Percentiles rank a stretch among this genome's conserved stretches.
These are phyloP conservation scores for Chenopodium berlandieri DNA, from an alignment of 148 eudicot species.

Conservation along the genomic window DNA sequence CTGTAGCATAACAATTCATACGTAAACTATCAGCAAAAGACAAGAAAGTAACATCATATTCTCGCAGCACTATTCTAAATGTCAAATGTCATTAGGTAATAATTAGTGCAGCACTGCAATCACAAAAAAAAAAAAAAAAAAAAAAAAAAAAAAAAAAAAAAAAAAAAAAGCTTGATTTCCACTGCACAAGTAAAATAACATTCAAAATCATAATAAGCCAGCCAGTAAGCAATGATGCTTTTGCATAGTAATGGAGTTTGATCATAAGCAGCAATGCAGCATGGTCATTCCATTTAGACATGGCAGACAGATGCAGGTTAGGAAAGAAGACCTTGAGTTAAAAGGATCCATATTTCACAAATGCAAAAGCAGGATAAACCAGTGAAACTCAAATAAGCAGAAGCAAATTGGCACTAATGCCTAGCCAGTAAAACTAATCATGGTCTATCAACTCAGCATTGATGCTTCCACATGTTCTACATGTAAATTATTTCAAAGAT, in stretches of 20 bases:
- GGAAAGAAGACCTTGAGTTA: not conserved
- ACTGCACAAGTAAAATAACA: too few species aligned
- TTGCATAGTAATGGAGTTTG: too few species aligned
- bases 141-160: too few species aligned
- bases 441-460: not conserved
- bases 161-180: not conserved
- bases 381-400: too few species aligned
- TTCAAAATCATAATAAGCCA: too few species aligned
- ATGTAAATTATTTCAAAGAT: not conserved
- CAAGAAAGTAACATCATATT: not conserved
- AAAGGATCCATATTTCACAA: not conserved
- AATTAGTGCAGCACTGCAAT: not conserved
- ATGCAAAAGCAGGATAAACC: not conserved
- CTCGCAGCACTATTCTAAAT: not conserved
- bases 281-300: too few species aligned
- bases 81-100: not conserved
- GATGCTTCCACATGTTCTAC: not conserved
- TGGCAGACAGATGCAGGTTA: too few species aligned
- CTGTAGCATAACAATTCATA: constrained; percentile 14
- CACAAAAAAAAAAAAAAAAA: too few species aligned
- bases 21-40: not conserved
- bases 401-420: too few species aligned
- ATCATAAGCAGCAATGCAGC: too few species aligned
- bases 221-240: too few species aligned
- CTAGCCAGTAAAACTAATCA: too few species aligned